Percentiles rank a stretch among this genome's conserved stretches.
These are phyloP conservation scores for Elymus sibiricus DNA, from an alignment of 176 grass and related monocot genomes.

Conservation along the genomic window DNA sequence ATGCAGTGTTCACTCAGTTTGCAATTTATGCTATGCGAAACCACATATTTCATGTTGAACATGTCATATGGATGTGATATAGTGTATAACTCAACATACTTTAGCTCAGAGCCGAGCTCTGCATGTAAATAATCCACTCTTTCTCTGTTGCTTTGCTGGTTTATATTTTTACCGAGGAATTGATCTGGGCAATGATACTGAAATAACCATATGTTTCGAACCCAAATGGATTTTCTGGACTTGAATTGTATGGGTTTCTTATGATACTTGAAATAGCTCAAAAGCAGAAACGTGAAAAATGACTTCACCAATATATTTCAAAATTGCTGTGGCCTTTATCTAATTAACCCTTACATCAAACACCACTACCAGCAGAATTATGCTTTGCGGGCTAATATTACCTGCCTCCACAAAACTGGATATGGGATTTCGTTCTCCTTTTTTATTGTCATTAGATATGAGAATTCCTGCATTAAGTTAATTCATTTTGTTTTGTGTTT, in stretches of 20 bases:
- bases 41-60: neutral
- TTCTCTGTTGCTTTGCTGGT: neutral
- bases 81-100: neutral
- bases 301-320: neutral
- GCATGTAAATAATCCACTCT: neutral
- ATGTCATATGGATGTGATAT: neutral
- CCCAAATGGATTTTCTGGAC: neutral
- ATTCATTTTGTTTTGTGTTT: constrained; percentile 18
- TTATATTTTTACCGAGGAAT: constrained; percentile 3
- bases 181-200: neutral
- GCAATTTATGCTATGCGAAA: neutral
- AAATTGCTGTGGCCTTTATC: neutral
- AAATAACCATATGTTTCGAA: neutral
- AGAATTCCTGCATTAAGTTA: constrained; percentile 5
- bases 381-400: neutral
- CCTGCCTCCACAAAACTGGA: neutral
- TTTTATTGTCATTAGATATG: neutral
- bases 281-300: neutral
- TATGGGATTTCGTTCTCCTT: neutral
- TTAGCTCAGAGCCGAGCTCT: neutral
- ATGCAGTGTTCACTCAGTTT: neutral
- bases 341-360: neutral
- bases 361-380: neutral
- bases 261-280: neutral
- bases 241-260: neutral